phyloP scores from a whole-genome alignment of 441 rosid genomes.

The Kokia cookei region DNA sequence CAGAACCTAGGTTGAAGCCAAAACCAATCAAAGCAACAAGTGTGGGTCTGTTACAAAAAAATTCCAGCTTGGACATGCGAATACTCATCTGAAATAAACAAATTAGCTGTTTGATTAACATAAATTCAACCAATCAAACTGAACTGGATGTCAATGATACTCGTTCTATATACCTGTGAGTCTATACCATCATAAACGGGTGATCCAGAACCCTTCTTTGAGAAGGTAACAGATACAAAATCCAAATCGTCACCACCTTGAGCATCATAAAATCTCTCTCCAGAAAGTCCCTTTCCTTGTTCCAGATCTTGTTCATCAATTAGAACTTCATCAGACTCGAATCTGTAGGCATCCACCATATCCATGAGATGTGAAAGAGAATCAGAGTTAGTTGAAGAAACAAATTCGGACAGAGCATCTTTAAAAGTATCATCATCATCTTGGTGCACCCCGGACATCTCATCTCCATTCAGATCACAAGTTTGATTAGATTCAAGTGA shows the following conservation, averaged over 20 bases:
- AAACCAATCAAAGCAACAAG: constrained; percentile 92
- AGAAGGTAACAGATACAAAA: constrained; percentile 85
- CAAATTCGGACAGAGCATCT: constrained; percentile 92
- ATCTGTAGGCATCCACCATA: constrained; percentile 35
- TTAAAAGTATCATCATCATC: constrained; percentile 90
- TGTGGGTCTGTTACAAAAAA: constrained; percentile 96
- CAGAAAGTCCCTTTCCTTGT: constrained; percentile 51
- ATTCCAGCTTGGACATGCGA: constrained; percentile 93
- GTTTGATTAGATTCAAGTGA: constrained; percentile 29
- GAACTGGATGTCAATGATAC: constrained; percentile 15
- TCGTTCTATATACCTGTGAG: constrained; percentile 64
- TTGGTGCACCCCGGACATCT: constrained; percentile 26
- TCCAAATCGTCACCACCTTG: constrained; percentile 68
- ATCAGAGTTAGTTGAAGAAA: constrained; percentile 54
- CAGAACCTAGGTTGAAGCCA: constrained; percentile 71
- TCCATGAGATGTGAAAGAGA: constrained; percentile 41
- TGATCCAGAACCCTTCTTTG: constrained; percentile 71
- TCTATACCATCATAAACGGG: constrained; percentile 89
- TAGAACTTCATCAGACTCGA: constrained; percentile 49
- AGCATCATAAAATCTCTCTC: constrained; percentile 87
- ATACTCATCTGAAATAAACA: constrained; percentile 77
- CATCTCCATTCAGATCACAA: constrained; percentile 36
- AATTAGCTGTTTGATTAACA: constrained; percentile 21
- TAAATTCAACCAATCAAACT: not conserved
- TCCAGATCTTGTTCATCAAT: constrained; percentile 43